phyloP scores from a whole-genome alignment of 2,329 filamentous ascomycete genomes.

The Fusarium lyarnte region DNA sequence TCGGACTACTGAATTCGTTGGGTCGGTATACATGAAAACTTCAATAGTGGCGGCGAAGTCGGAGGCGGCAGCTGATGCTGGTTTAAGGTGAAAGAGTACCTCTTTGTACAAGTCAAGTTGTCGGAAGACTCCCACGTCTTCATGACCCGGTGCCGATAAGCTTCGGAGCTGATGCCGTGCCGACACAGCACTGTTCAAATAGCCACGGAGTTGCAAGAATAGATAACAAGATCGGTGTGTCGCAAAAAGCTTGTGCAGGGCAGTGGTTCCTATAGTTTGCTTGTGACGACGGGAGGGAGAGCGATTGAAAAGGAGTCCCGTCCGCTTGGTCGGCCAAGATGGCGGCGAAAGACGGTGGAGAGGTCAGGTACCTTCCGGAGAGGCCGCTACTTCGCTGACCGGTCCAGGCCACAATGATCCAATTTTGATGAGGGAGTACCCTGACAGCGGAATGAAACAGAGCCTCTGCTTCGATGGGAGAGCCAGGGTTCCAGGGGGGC shows the following conservation, averaged over 20 bases:
- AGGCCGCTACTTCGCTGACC: constrained; percentile 34
- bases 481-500: constrained; percentile 2
- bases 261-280: constrained; percentile 2
- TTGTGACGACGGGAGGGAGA: constrained; percentile 26
- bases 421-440: constrained; percentile 31
- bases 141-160: constrained; percentile 17
- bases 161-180: constrained; percentile 21
- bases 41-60: constrained; percentile 26
- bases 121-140: constrained; percentile 7
- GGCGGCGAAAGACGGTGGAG: constrained; percentile 35
- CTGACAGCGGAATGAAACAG: constrained; percentile 31
- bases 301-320: constrained; percentile 29
- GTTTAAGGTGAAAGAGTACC: constrained; percentile 10
- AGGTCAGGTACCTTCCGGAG: constrained; percentile 32
- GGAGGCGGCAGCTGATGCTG: constrained; percentile 18
- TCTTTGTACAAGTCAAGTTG: constrained; percentile 8
- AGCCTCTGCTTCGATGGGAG: constrained; percentile 23
- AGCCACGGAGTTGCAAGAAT: neutral
- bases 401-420: constrained; percentile 35
- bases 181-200: constrained; percentile 5
- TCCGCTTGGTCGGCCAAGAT: constrained; percentile 21
- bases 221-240: constrained; percentile 8
- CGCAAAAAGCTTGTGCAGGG: constrained; percentile 5
- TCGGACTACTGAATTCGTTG: constrained; percentile 28
- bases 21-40: constrained; percentile 33